A percentile compares a stretch with the other conserved stretches of the same genome.
These are phyloP conservation scores for Suillus brevipes DNA, from an alignment of 768 basidiomycete genomes.

Conservation along the genomic window DNA sequence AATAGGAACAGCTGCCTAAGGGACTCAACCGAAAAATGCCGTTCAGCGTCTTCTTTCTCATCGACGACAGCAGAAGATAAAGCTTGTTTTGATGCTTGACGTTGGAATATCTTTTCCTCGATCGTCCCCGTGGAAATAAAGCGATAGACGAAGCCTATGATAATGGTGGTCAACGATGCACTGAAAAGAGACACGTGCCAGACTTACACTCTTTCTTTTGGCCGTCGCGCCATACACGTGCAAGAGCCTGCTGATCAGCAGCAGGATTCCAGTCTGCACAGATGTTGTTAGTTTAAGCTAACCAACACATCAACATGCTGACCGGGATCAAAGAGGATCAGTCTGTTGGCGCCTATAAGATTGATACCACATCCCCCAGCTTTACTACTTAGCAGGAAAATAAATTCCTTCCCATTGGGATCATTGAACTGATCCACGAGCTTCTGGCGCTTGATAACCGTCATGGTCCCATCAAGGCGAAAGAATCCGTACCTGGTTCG, in stretches of 20 bases:
- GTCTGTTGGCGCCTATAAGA: slow-evolving; percentile 90
- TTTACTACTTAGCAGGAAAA: slow-evolving; percentile 93
- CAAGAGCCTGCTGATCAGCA: slow-evolving; percentile 96
- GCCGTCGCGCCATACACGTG: slow-evolving; percentile 98
- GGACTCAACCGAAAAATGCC: slow-evolving; percentile 90
- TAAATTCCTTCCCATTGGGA: slow-evolving; percentile 89
- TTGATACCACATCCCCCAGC: slow-evolving; percentile 98
- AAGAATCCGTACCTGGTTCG: slow-evolving; percentile 80
- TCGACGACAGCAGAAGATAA: slow-evolving; percentile 98
- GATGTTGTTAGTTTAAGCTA: background rate
- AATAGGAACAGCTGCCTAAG: slow-evolving; percentile 90
- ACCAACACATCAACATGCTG: slow-evolving; percentile 17
- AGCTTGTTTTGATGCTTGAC: slow-evolving; percentile 95
- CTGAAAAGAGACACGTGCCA: background rate
- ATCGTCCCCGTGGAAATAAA: slow-evolving; percentile 97
- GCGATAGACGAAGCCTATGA: slow-evolving; percentile 91
- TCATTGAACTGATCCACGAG: slow-evolving; percentile 96
- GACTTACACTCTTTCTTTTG: slow-evolving; percentile 97
- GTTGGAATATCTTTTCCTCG: slow-evolving; percentile 98
- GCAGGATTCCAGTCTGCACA: slow-evolving; percentile 95
- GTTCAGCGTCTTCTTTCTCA: slow-evolving; percentile 92
- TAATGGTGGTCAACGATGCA: background rate
- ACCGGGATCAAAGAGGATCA: slow-evolving; percentile 97
- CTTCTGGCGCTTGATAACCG: slow-evolving; percentile 88
- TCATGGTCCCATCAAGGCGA: slow-evolving; percentile 94